A percentile compares a stretch with the other conserved stretches of the same genome.
Conservation (phyloP, 495 filamentous ascomycete species). For the Podospora pseudopauciseta region DNA sequence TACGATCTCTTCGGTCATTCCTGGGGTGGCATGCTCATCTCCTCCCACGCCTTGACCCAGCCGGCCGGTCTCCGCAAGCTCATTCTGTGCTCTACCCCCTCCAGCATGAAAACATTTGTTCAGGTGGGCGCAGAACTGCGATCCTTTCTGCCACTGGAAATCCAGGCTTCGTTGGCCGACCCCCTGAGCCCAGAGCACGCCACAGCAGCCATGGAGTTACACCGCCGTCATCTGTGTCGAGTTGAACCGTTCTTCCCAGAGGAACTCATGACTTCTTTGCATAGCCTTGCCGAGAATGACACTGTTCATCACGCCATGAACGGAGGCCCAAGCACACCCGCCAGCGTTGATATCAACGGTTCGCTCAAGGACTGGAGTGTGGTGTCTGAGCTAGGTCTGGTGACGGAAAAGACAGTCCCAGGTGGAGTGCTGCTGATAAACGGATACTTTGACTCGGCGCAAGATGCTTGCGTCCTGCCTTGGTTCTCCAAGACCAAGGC, state of each 20-base stretch:
- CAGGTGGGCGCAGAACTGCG: constrained; percentile 15
- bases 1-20: constrained; percentile 47
- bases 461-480: constrained; percentile 41
- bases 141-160: constrained; percentile 18
- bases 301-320: constrained; percentile 48
- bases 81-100: constrained; percentile 24
- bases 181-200: constrained; percentile 38
- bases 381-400: constrained; percentile 29
- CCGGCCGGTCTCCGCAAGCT: constrained; percentile 20
- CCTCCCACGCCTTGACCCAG: constrained; percentile 28
- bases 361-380: constrained; percentile 36
- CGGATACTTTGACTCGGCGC: constrained; percentile 48
- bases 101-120: constrained; percentile 26
- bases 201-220: constrained; percentile 41
- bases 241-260: constrained; percentile 35
- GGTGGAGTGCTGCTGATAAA: constrained; percentile 40
- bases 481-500: constrained; percentile 41
- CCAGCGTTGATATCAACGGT: constrained; percentile 38
- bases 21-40: constrained; percentile 53
- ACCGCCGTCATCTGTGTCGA: constrained; percentile 41
- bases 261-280: constrained; percentile 26
- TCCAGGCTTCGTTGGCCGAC: constrained; percentile 18
- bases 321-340: constrained; percentile 28
- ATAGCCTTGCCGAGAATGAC: constrained; percentile 34
- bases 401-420: constrained; percentile 39